Evolutionary conservation across 2,329 filamentous ascomycete species (phyloP).

Genomic region (Epichloe hybrida): DNA sequence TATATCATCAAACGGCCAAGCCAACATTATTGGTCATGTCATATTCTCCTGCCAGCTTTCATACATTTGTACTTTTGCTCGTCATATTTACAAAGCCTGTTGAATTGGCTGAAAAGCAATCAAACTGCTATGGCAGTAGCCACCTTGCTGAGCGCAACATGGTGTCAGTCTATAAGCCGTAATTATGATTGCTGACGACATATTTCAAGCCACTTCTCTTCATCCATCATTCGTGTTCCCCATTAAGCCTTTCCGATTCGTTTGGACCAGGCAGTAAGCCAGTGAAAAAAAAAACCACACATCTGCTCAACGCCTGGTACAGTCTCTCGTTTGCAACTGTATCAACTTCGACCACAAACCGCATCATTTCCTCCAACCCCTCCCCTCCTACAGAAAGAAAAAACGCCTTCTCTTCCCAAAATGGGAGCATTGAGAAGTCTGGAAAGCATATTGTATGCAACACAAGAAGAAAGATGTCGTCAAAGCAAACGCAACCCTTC

Average conservation of each 20-base stretch:
- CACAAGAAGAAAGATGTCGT: conserved; percentile 1
- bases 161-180: conserved; percentile 10
- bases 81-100: conserved; percentile 9
- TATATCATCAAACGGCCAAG: neutral
- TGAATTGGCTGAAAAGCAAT: neutral
- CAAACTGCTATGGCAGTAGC: conserved; percentile 1
- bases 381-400: too few species aligned
- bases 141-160: conserved; percentile 10
- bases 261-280: neutral
- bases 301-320: conserved; percentile 14
- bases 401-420: neutral
- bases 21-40: neutral
- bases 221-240: conserved; percentile 1
- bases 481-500: neutral
- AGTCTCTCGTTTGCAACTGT: conserved; percentile 14
- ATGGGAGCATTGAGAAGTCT: neutral
- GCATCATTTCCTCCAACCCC: conserved; percentile 11
- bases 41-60: neutral
- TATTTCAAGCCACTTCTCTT: neutral
- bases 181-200: conserved; percentile 6
- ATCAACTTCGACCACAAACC: conserved; percentile 7
- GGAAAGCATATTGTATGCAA: neutral
- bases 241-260: conserved; percentile 3
- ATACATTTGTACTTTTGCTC: conserved; percentile 2
- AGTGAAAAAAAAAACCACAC: neutral